A percentile compares a stretch with the other conserved stretches of the same genome.
Evolutionary conservation across 2,329 filamentous ascomycete genomes (phyloP).

Genomic region (Atkinsonella hypoxylon): DNA sequence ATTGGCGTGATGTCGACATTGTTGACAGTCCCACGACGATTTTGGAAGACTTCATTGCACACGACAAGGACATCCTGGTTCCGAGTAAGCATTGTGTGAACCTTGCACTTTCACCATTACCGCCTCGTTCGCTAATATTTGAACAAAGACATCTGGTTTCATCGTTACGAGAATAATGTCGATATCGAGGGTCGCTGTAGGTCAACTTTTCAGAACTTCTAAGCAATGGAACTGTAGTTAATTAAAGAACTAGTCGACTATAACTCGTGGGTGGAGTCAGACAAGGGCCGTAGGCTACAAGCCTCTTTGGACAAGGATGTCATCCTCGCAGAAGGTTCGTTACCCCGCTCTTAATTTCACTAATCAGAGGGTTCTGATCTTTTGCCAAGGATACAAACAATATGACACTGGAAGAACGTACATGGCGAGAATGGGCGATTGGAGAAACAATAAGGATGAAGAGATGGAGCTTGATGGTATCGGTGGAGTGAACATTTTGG

Average conservation of each 20-base stretch:
- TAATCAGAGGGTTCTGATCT: conserved; percentile 10
- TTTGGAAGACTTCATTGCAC: conserved; percentile 88
- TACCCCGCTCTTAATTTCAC: background rate
- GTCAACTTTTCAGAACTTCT: conserved; percentile 20
- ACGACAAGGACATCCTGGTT: conserved; percentile 85
- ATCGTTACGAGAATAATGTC: conserved; percentile 65
- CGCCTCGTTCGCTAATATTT: conserved; percentile 12
- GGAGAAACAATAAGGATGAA: conserved; percentile 81
- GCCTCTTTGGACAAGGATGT: conserved; percentile 63
- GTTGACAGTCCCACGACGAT: conserved; percentile 79
- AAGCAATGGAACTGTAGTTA: background rate
- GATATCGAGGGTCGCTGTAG: conserved; percentile 93
- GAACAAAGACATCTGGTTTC: conserved; percentile 82
- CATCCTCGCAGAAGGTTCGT: conserved; percentile 75
- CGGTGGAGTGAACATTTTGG: conserved; percentile 91
- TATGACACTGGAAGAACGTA: conserved; percentile 83
- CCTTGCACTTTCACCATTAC: background rate
- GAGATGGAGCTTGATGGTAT: conserved; percentile 91
- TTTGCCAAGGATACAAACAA: conserved; percentile 73
- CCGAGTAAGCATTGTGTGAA: conserved; percentile 58
- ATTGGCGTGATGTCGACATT: conserved; percentile 97
- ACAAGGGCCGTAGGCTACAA: conserved; percentile 67
- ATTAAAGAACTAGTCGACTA: conserved; percentile 64
- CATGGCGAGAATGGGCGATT: conserved; percentile 85
- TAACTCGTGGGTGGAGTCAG: conserved; percentile 96